A percentile compares a stretch with the other conserved stretches of the same genome.
phyloP scores from a whole-genome alignment of 1,139 yeast species.

The Suhomyces ambrosiae region DNA sequence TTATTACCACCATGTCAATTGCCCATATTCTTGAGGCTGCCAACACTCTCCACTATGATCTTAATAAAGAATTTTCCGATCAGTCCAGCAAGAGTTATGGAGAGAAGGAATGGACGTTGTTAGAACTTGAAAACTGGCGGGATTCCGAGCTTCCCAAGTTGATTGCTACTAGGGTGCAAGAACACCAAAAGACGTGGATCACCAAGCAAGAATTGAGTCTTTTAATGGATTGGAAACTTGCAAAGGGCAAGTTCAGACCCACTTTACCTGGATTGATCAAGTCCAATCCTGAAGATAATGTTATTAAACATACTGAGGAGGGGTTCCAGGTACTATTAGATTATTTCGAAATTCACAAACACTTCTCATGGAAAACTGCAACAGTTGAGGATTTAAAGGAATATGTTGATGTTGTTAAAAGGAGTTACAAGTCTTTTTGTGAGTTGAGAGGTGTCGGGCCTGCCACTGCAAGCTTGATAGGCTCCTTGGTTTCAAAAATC shows the following conservation, averaged over 20 bases:
- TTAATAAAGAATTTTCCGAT: slow-evolving; percentile 21
- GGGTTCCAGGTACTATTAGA: slow-evolving; percentile 33
- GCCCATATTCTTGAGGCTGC: slow-evolving; percentile 12
- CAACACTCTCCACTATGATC: slow-evolving; percentile 16
- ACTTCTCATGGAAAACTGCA: slow-evolving; percentile 14
- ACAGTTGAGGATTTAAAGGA: slow-evolving; percentile 7
- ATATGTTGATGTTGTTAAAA: slow-evolving; percentile 24
- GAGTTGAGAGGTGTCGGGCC: slow-evolving; percentile 52
- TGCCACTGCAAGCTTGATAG: slow-evolving; percentile 50
- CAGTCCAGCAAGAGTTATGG: slow-evolving; percentile 21
- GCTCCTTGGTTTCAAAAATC: slow-evolving; percentile 34
- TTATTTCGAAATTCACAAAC: slow-evolving; percentile 10
- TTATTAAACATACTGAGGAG: slow-evolving; percentile 28
- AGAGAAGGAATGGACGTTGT: slow-evolving; percentile 28
- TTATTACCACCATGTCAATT: no score
- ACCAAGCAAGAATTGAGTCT: slow-evolving; percentile 40
- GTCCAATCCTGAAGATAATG: slow-evolving; percentile 34
- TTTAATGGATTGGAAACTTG: slow-evolving; percentile 53
- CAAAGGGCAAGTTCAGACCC: slow-evolving; percentile 51
- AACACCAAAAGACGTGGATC: slow-evolving; percentile 29
- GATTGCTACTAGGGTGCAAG: slow-evolving; percentile 22
- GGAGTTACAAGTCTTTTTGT: slow-evolving; percentile 32
- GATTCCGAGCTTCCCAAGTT: slow-evolving; percentile 27
- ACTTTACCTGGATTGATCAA: slow-evolving; percentile 44
- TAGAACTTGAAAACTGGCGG: slow-evolving; percentile 42